These are phyloP conservation scores for Gymnopus androsaceus DNA, from an alignment of 1,284 basidiomycete species.

Conservation along the genomic window DNA sequence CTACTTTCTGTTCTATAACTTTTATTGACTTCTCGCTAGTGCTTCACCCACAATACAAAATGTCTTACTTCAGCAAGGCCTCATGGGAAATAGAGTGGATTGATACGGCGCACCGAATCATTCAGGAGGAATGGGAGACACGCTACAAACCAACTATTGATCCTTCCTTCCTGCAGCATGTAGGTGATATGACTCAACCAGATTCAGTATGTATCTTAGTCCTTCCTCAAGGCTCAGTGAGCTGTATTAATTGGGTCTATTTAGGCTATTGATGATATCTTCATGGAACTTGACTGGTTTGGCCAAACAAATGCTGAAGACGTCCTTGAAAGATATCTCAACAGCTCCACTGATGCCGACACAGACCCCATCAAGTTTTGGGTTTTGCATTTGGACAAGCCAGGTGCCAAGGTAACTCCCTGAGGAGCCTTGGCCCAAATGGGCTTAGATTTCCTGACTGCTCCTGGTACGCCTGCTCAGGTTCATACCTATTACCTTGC, in stretches of 20 bases:
- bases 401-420: background rate
- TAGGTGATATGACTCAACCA: no score
- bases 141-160: conserved; percentile 6
- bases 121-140: conserved; percentile 8
- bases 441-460: no score
- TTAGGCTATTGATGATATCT: background rate
- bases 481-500: no score
- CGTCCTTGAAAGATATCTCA: background rate
- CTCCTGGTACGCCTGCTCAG: no score
- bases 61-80: conserved; percentile 13
- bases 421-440: no score
- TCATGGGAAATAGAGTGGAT: conserved; percentile 17
- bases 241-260: background rate
- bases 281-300: background rate
- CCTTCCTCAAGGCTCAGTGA: background rate
- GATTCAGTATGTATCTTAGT: background rate
- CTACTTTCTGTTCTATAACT: background rate
- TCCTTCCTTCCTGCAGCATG: background rate
- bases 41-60: conserved; percentile 15
- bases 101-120: conserved; percentile 8
- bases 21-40: conserved; percentile 7
- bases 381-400: background rate
- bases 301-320: background rate
- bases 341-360: background rate
- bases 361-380: background rate